Percentiles rank a stretch among this genome's conserved stretches.
Conservation (phyloP, 2,329 filamentous ascomycete genomes). For the Hysterium pulicare region DNA sequence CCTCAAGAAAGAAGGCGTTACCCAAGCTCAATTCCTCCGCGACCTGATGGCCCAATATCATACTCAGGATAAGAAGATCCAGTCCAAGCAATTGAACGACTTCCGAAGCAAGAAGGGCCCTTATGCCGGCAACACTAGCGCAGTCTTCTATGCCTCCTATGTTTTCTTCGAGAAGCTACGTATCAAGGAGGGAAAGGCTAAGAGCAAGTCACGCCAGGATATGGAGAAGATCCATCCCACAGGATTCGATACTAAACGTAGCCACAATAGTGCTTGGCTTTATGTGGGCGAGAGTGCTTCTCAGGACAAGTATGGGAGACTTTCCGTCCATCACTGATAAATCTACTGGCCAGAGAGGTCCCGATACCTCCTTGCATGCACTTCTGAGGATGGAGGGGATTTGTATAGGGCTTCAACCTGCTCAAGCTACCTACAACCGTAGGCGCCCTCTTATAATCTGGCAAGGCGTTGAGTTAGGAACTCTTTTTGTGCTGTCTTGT, state of each 20-base stretch:
- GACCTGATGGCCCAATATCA: constrained; percentile 46
- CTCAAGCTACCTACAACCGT: too few relatives aligned
- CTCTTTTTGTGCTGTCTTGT: too few relatives aligned
- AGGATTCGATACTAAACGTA: constrained; percentile 1
- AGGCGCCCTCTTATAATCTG: too few relatives aligned
- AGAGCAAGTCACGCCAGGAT: constrained; percentile 47
- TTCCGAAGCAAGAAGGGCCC: constrained; percentile 53
- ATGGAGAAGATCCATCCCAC: constrained; percentile 42
- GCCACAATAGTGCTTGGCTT: background rate
- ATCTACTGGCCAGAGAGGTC: too few relatives aligned
- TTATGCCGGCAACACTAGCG: constrained; percentile 46
- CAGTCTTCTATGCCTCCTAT: constrained; percentile 52
- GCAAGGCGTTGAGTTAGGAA: too few relatives aligned
- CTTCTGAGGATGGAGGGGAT: too few relatives aligned
- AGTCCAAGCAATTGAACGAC: constrained; percentile 44
- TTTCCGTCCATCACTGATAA: background rate
- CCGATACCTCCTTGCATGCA: too few relatives aligned
- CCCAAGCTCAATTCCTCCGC: constrained; percentile 52
- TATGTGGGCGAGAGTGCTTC: background rate
- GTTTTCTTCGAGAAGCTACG: constrained; percentile 58
- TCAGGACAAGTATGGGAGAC: background rate
- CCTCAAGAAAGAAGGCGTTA: constrained; percentile 48
- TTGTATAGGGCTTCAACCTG: too few relatives aligned
- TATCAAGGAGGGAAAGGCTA: constrained; percentile 48
- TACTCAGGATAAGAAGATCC: constrained; percentile 36